These are phyloP conservation scores for Picochlorum sp. DNA, from an alignment of 139 green algal genomes.

Conservation along the genomic window DNA sequence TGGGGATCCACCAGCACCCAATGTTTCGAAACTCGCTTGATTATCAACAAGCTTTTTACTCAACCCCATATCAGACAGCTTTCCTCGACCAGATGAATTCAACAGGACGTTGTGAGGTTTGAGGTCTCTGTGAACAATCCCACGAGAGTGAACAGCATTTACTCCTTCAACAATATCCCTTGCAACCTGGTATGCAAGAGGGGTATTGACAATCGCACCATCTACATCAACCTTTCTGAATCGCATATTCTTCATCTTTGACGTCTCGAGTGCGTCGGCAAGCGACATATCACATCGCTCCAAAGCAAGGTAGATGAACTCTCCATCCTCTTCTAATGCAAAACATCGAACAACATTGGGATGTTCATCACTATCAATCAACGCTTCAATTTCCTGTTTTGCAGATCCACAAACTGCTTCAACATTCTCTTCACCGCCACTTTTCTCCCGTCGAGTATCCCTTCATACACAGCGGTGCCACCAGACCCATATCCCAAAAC, in stretches of 20 bases:
- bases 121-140: constrained; percentile 84
- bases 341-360: constrained; percentile 86
- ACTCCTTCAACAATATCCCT: constrained; percentile 63
- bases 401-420: constrained; percentile 80
- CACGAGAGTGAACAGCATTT: constrained; percentile 66
- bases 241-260: background rate
- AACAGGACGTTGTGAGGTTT: constrained; percentile 95
- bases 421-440: constrained; percentile 89
- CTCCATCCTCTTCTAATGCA: constrained; percentile 91
- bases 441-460: constrained; percentile 60
- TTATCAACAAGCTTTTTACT: constrained; percentile 76
- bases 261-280: constrained; percentile 22
- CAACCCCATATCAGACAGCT: constrained; percentile 97
- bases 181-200: constrained; percentile 29
- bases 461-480: constrained; percentile 84
- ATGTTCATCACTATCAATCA: constrained; percentile 92
- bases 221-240: background rate
- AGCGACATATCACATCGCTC: constrained; percentile 73
- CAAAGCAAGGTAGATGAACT: constrained; percentile 97
- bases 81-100: constrained; percentile 57
- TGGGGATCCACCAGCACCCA: constrained; percentile 67
- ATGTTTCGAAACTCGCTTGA: constrained; percentile 70
- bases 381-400: constrained; percentile 82
- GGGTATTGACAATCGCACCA: constrained; percentile 14
- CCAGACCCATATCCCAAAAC: constrained; percentile 56